Evolutionary conservation across 805 yeast genomes (phyloP).

Genomic region (Lipomyces yamadae): DNA sequence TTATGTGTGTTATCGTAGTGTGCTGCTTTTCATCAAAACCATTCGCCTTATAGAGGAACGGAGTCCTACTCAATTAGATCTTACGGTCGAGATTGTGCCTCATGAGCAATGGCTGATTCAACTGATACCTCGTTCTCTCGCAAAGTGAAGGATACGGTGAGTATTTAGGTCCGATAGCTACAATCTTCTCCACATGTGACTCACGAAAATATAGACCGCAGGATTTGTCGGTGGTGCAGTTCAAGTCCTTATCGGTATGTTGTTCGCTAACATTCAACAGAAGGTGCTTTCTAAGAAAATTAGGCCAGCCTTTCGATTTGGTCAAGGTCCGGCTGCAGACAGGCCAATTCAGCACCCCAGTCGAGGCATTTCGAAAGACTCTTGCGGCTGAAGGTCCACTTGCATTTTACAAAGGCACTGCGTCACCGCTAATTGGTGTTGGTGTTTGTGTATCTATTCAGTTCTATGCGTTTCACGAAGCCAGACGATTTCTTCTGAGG

Average conservation of each 20-base stretch:
- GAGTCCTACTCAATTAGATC: neutral
- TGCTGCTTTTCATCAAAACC: neutral
- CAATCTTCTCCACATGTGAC: constrained; percentile 21
- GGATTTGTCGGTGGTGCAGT: constrained; percentile 62
- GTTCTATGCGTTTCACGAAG: constrained; percentile 91
- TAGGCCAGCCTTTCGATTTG: constrained; percentile 46
- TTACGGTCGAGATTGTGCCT: neutral
- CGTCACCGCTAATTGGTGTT: constrained; percentile 85
- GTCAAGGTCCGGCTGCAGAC: constrained; percentile 92
- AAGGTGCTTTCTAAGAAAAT: neutral
- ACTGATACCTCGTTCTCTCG: constrained; percentile 50
- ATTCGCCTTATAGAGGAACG: neutral
- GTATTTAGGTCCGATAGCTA: neutral
- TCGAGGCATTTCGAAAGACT: constrained; percentile 71
- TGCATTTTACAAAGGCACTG: constrained; percentile 93
- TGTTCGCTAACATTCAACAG: constrained; percentile 38
- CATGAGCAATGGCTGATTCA: constrained; percentile 29
- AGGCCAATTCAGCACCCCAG: constrained; percentile 70
- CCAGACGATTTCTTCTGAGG: constrained; percentile 73
- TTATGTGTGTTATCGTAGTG: neutral
- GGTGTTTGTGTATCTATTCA: constrained; percentile 70
- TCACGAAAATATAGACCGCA: constrained; percentile 44
- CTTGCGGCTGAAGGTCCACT: constrained; percentile 77
- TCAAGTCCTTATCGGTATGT: constrained; percentile 64
- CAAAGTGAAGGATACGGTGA: constrained; percentile 57